Conservation (phyloP, 1,139 yeast species). For the Taphrina wiesneri region DNA sequence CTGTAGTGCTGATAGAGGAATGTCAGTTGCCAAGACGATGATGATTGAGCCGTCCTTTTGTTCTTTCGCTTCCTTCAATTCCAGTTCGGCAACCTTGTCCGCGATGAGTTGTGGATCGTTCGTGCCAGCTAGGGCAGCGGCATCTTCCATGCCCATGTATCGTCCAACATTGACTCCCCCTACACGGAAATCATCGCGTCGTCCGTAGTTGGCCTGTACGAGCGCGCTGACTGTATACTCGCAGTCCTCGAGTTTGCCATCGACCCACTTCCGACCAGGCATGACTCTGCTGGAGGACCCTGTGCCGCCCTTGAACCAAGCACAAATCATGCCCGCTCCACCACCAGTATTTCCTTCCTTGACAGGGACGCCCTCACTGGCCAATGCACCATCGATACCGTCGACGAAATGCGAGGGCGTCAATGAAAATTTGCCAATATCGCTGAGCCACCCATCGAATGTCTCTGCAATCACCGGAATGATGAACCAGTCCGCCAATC, state of each 20-base stretch:
- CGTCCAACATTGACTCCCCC: conserved; percentile 20
- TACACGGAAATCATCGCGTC: conserved; percentile 6
- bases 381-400: conserved; percentile 9
- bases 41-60: conserved; percentile 16
- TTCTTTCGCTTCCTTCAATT: neutral
- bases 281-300: conserved; percentile 7
- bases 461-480: conserved; percentile 19
- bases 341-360: conserved; percentile 17
- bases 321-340: conserved; percentile 11
- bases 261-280: neutral
- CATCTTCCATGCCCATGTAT: conserved; percentile 10
- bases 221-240: conserved; percentile 3
- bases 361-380: neutral
- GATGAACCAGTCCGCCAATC: conserved; percentile 13
- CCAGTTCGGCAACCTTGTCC: neutral
- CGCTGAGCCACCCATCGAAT: conserved; percentile 11
- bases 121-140: neutral
- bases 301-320: conserved; percentile 15
- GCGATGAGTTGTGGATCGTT: conserved; percentile 1
- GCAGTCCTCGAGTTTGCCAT: neutral
- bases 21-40: conserved; percentile 7
- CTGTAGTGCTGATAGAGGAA: neutral
- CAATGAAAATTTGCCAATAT: conserved; percentile 1
- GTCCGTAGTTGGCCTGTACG: conserved; percentile 16
- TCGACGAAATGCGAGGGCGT: neutral